A percentile compares a stretch with the other conserved stretches of the same genome.
phyloP scores from a whole-genome alignment of 345 rosid genomes.

The Sonneratia caseolaris region DNA sequence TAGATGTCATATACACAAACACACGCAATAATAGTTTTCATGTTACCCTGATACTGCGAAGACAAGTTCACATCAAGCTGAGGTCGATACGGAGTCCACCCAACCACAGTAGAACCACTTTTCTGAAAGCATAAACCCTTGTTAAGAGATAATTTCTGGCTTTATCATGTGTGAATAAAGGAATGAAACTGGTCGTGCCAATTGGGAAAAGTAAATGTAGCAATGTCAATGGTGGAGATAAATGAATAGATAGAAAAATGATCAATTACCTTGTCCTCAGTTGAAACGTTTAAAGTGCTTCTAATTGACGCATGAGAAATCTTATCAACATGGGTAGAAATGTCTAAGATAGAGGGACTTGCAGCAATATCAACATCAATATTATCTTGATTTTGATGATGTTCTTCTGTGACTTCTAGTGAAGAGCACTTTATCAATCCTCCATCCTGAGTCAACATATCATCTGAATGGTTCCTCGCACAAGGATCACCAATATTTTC shows the following conservation, averaged over 20 bases:
- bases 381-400: constrained; percentile 2
- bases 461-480: constrained; percentile 1
- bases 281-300: constrained; percentile 15
- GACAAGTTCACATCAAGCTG: constrained; percentile 10
- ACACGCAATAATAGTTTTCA: neutral
- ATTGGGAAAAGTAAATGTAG: neutral
- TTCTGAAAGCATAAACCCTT: constrained; percentile 6
- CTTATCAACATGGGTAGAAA: constrained; percentile 11
- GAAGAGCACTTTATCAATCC: neutral
- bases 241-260: neutral
- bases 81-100: constrained; percentile 17
- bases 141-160: neutral
- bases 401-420: constrained; percentile 2
- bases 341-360: constrained; percentile 7
- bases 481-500: neutral
- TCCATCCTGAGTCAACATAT: neutral
- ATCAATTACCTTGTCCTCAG: constrained; percentile 24
- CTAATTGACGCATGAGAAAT: constrained; percentile 13
- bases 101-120: constrained; percentile 1
- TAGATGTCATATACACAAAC: neutral
- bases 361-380: constrained; percentile 10
- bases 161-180: neutral
- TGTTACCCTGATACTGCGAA: neutral
- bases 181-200: neutral
- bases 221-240: neutral